phyloP scores from a whole-genome alignment of 208 protist genomes.

The Crithidia sp. region DNA sequence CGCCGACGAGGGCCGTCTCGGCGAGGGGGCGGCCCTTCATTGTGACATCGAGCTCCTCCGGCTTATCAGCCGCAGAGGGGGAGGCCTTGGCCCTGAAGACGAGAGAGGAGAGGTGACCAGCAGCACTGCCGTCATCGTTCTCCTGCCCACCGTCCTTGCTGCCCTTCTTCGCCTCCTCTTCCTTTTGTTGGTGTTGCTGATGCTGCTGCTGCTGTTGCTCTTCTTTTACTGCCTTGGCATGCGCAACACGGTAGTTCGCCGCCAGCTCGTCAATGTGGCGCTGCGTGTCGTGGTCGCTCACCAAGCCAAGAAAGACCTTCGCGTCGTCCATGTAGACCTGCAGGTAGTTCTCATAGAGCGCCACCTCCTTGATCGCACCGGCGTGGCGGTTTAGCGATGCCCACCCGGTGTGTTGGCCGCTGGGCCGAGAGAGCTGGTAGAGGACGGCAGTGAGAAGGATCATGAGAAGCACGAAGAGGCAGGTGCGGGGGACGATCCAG shows the following conservation, averaged over 20 bases:
- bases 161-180: not conserved
- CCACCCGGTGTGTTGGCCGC: conserved; percentile 55
- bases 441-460: conserved; percentile 48
- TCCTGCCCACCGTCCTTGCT: not conserved
- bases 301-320: conserved; percentile 58
- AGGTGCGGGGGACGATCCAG: conserved; percentile 59
- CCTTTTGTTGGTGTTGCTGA: conserved; percentile 22
- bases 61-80: conserved; percentile 19
- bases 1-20: conserved; percentile 59
- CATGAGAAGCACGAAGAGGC: conserved; percentile 67
- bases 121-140: too few relatives aligned
- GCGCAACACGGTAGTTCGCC: conserved; percentile 35
- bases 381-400: conserved; percentile 49
- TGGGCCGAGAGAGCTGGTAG: conserved; percentile 50
- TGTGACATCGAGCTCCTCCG: conserved; percentile 44
- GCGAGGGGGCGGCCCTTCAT: conserved; percentile 56
- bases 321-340: conserved; percentile 62
- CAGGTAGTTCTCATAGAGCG: conserved; percentile 64
- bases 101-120: not conserved
- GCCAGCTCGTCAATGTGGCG: conserved; percentile 49
- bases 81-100: not conserved
- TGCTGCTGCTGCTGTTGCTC: conserved; percentile 37
- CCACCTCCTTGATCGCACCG: conserved; percentile 40
- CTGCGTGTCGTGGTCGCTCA: conserved; percentile 71
- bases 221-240: conserved; percentile 10